Evolutionary conservation across 371 early-diverging fungal species (phyloP).

Genomic region (Paraphysoderma sedebokerense): DNA sequence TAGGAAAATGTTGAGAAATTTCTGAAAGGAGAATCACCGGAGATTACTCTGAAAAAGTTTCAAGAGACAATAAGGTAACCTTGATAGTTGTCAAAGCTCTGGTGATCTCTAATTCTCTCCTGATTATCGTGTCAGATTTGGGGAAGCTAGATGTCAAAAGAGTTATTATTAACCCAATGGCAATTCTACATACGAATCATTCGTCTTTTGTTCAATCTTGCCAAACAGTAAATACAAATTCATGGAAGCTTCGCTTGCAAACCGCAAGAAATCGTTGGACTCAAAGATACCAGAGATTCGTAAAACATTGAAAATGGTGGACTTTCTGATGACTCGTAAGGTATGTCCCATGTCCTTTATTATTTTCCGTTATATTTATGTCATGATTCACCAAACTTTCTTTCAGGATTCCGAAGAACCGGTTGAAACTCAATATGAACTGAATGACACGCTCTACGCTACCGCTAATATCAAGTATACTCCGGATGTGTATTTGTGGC

Average conservation of each 20-base stretch:
- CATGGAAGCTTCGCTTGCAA: constrained; percentile 80
- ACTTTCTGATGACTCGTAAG: constrained; percentile 45
- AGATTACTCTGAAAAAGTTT: constrained; percentile 72
- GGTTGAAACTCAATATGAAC: constrained; percentile 68
- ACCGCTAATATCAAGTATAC: constrained; percentile 60
- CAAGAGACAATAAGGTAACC: constrained; percentile 74
- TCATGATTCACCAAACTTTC: not conserved
- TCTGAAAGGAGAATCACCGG: constrained; percentile 44
- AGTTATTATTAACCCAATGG: not conserved
- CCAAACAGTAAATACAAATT: constrained; percentile 80
- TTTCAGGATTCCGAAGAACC: constrained; percentile 42
- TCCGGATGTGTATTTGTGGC: constrained; percentile 77
- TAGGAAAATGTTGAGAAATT: constrained; percentile 82
- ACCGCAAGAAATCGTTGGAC: constrained; percentile 62
- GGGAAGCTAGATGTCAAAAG: not conserved
- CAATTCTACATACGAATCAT: not conserved
- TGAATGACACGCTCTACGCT: constrained; percentile 85
- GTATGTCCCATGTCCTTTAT: constrained; percentile 7
- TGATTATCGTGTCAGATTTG: not conserved
- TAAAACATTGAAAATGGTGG: constrained; percentile 74
- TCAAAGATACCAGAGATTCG: constrained; percentile 91
- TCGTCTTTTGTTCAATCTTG: not conserved
- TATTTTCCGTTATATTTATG: not conserved
- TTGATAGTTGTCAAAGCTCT: not conserved
- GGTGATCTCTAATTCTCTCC: not conserved